phyloP scores from a whole-genome alignment of 768 basidiomycete genomes.

The Sporobolomyces roseus region DNA sequence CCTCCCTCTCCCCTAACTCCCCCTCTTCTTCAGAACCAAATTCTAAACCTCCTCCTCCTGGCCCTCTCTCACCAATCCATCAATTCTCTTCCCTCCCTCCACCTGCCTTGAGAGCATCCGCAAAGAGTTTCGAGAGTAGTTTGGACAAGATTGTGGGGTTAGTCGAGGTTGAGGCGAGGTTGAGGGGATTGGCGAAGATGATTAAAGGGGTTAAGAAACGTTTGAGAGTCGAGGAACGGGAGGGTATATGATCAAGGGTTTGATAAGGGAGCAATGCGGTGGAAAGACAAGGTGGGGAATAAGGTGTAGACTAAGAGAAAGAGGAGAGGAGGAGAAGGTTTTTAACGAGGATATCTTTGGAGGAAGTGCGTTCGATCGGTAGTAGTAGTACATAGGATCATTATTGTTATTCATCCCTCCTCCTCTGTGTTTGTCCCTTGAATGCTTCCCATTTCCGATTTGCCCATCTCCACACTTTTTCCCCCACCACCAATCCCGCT shows the following conservation, averaged over 20 bases:
- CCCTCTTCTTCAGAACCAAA: too few relatives aligned
- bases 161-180: not conserved
- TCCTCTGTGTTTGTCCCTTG: not conserved
- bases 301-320: not conserved
- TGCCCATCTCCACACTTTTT: slow-evolving; percentile 1
- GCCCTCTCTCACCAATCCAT: not conserved
- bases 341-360: too few relatives aligned
- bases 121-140: not conserved
- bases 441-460: not conserved
- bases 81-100: slow-evolving; percentile 35
- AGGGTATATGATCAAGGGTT: not conserved
- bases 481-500: not conserved
- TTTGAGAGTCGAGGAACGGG: not conserved
- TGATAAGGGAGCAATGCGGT: not conserved
- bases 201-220: slow-evolving; percentile 11
- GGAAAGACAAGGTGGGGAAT: not conserved
- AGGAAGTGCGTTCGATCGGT: too few relatives aligned
- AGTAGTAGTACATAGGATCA: too few relatives aligned
- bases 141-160: not conserved
- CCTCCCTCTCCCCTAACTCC: too few relatives aligned
- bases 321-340: too few relatives aligned
- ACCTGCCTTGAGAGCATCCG: not conserved
- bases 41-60: not conserved
- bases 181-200: slow-evolving; percentile 6
- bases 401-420: not conserved